Conservation (phyloP, 2,329 filamentous ascomycete species). For the Colletotrichum phormii region DNA sequence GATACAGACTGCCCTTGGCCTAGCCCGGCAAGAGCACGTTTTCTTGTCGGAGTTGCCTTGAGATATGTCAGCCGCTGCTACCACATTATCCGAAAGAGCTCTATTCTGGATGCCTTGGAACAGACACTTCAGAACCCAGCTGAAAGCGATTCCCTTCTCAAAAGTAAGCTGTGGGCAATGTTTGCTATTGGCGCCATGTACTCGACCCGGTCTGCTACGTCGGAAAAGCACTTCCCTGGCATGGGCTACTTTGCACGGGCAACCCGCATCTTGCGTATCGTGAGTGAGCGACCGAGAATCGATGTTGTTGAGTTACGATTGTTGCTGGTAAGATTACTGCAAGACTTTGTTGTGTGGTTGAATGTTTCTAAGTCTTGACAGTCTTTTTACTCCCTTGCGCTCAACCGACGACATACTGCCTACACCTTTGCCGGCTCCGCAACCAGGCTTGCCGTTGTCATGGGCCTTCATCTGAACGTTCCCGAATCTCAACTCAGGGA, state of each 20-base stretch:
- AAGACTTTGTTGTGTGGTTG: too few relatives aligned
- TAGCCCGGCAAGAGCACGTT: constrained; percentile 48
- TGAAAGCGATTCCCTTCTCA: constrained; percentile 47
- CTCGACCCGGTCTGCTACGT: constrained; percentile 50
- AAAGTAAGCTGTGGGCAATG: constrained; percentile 56
- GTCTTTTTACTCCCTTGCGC: constrained; percentile 56
- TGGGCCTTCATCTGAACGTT: constrained; percentile 56
- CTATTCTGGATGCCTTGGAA: constrained; percentile 51
- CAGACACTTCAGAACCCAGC: constrained; percentile 49
- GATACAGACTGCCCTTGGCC: constrained; percentile 52
- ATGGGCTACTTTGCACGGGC: constrained; percentile 56
- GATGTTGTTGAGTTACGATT: constrained; percentile 57
- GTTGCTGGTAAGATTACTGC: constrained; percentile 50
- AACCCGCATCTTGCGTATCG: constrained; percentile 50
- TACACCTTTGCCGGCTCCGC: constrained; percentile 57
- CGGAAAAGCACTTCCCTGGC: constrained; percentile 53
- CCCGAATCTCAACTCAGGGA: constrained; percentile 54
- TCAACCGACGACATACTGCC: constrained; percentile 58
- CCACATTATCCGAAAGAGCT: constrained; percentile 54
- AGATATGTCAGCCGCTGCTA: constrained; percentile 53
- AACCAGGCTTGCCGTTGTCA: constrained; percentile 54
- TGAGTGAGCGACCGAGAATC: constrained; percentile 55
- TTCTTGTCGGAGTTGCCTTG: constrained; percentile 54
- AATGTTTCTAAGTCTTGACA: constrained; percentile 31
- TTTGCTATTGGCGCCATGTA: constrained; percentile 61